Evolutionary conservation across 257 asterid genomes (phyloP), one percentile per base, ranked within the genome.

Genomic region (Salvia miltiorrhiza): DNA sequence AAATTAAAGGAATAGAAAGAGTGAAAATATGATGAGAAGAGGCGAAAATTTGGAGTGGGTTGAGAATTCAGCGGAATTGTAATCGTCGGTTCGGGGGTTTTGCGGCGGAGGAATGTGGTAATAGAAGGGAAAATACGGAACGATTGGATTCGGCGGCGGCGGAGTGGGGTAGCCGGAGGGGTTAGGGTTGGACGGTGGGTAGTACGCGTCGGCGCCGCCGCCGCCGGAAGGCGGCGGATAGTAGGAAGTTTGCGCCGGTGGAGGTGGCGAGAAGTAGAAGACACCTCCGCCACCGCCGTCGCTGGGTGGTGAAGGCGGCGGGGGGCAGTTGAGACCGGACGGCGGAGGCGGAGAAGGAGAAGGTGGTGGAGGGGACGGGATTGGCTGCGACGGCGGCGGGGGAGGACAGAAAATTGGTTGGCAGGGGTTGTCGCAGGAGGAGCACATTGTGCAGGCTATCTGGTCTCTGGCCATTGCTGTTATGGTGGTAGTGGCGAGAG

Each of bases 61-160:
- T 66, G 23, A 67, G 57, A 69, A 45, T 50, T 50, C 64, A 19
- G 52, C 54, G 70, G 93, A 84, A 70, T 48, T 54, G 13, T 80
- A 74, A 19, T 3, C 54, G 35, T 35, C 50, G 30, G 39, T 5
- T 49, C 32, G 43, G 19, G 68, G 45, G 47, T n/a, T 10, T 10
- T 45, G 14, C 47, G 75, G 77, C n/a, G 95, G 86, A 1, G 89
- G 86, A 54, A 17, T 79, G 59, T 79, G 20, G 60, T 17, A 79
- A 76, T 82, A 83, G 53, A 3, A 83, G 2, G 97, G 97, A 41
- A 71, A 87, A 52, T 84, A 84, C 3, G 91, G 78, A 30, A 78
- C 71, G 58, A 84, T 73, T 2, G 87, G 89, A 54, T 78, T 81
- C 2, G 96, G 96, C 4, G 93, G 91, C 41, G 89, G 78, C 33